Evolutionary conservation across 768 basidiomycete genomes (phyloP), one percentile per base, ranked within the genome.

Genomic region (Boletus pseudo-olivaceus): DNA sequence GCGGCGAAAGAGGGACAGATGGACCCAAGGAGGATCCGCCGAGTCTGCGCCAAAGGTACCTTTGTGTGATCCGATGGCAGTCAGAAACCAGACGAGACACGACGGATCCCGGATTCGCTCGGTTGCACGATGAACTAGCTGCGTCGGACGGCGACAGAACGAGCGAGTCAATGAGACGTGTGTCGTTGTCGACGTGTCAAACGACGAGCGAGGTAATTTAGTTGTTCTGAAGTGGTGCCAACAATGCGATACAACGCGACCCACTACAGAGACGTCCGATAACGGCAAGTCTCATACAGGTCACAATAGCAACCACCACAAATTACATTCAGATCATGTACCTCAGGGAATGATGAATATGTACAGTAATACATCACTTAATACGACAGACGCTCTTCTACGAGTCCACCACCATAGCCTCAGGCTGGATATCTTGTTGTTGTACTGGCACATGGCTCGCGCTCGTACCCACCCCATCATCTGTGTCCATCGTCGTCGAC

Each of bases 21-120:
- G 39, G 44, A 32, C 11, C 47, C 19, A 58, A 54, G 56, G 77
- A 79, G 76, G 78, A 81, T 80, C 78, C 82, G 79, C 72, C 79
- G 77, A 74, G 77, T 75, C 75, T 66, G 68, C 68, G 69, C 65
- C 69, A 72, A 62, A 72, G 71, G 73, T 72, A 72, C 69, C 66
- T 72, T 65, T 59, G 63, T 63, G 67, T 59, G 70, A 62, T 62
- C 73, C 59, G 69, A 37, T 29, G 41, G 69, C 63, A 68, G 74
- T 72, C 68, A 68, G 67, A 70, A 71, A 70, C 69, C 60, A 69
- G 72, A 67, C 68, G 66, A 66, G 72, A 77, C 76, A 68, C 78
- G 78, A 78, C 77, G 76, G 78, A 78, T 76, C 78, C 70, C 69
- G 67, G 38, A 48, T 50, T 54, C 45, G 49, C 56, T 39, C 33